Evolutionary conservation across 345 rosid species (phyloP), one percentile per base, ranked within the genome.

Genomic region (sweet orange (Citrus sinensis)): DNA sequence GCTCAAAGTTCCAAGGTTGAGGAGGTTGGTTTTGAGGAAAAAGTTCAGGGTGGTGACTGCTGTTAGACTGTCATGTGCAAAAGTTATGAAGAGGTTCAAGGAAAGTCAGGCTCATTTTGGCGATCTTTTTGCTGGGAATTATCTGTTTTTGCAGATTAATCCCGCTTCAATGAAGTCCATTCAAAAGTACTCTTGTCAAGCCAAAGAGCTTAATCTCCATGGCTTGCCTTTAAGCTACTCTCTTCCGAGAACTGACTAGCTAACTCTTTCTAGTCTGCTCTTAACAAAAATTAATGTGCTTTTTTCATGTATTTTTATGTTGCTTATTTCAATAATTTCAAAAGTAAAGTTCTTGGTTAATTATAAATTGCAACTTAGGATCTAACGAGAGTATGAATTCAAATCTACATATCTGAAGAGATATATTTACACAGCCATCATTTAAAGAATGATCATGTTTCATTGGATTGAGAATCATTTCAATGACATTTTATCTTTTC

Each of bases 71-170:
- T 82, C 89, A 13, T 80, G 87, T 75, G 81, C 78, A 8, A 89
- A 82, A 55, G 35, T 91, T 55, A 4, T 90, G 85, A 87, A 85
- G 89, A 91, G 97, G 73, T 78, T 91, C 68, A 91, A 85, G 71
- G 88, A 88, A 67, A 85, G 95, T 51, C 89, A 86, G 78, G 80
- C 86, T 72, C 90, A 89, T 80, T 84, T 91, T 78, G 91, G 91
- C 51, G 97, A 93, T 83, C 87, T 93, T 39, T 91, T 93, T 81
- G 89, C 93, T 77, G 97, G 93, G 55, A 93, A 91, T 32, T 93
- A 90, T 80, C 84, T 93, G 40, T 89, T 93, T 84, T 46, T 91
- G 87, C 97, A 87, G 78, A 85, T 93, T 51, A 91, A 86, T 79
- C 97, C 94, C 40, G 66, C 89, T 73, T 82, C 92, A 46, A 75